Evolutionary conservation across 2,329 filamentous ascomycete genomes (phyloP), one percentile per base, ranked within the genome.

Genomic region (Penicillium rolfsii): DNA sequence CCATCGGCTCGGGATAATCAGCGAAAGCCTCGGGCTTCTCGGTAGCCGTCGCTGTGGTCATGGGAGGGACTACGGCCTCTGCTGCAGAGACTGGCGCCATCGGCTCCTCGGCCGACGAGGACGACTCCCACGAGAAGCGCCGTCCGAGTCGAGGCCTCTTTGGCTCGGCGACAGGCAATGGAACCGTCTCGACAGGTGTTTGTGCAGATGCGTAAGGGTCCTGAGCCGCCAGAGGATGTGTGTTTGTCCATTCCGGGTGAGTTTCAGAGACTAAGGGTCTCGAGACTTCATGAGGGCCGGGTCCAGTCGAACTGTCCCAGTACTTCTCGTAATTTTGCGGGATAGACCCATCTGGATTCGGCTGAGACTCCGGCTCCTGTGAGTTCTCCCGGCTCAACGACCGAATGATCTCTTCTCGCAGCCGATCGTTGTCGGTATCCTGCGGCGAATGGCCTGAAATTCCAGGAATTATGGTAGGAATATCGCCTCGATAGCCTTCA

Each of bases 401-500:
- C 49, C 75, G 76, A n/a, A 81, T 80, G n/a, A 82, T 82, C 60
- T 82, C 80, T 59, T 78, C 75, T 46, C 79, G 71, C 45, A 82
- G 62, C 36, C 78, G 75, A 58, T 82, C 80, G 65, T 75, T 79
- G 58, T 81, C 78, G 35, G 75, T 71, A 52, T 79, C 75, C 40
- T 74, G 68, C 2, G 77, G 72, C 7, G 74, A 76, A 7, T 71
- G 71, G 28, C 77, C 73, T 8, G 74, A 71, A 52, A 72, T 74
- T 38, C 73, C 67, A 16, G 74, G 71, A 5, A 73, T 65, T 30
- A 77, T 73, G 6, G 73, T 68, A 30, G 77, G 74, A n/a, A 75
- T 70, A 22, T 63, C 60, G 30, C 67, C 62, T 33, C 62, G 57
- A 36, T 65, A 63, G 33, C 52, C 57, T 14, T 64, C 62, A 49